Evolutionary conservation across 768 basidiomycete species (phyloP), one percentile per base, ranked within the genome.

Genomic region (Cyclocybe cylindracea): DNA sequence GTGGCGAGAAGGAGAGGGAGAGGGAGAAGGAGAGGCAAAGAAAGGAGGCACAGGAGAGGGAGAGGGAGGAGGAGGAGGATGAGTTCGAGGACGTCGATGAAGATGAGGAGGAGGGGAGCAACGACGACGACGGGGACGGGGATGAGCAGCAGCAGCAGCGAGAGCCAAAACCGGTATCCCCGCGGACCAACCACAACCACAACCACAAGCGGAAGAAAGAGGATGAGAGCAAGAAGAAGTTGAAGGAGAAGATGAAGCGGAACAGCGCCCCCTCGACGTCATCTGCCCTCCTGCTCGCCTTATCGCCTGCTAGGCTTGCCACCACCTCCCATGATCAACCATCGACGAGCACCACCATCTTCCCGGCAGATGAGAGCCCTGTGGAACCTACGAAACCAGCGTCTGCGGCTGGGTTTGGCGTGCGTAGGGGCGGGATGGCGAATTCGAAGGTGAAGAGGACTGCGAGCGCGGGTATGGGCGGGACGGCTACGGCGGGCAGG

Each of bases 251-350:
- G n/a, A n/a, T n/a, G 46, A 55, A 53, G 33, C 34, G 55, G 37
- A 51, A 58, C 53, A 58, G 57, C 33, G 53, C 53, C 35, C 57
- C 39, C 16, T 43, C 52, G 10, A 57, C 56, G 4, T 50, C 39
- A 13, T 53, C 49, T 5, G 32, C 48, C 2, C 34, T 47, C 9
- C 50, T 54, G 29, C 42, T 54, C 5, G 43, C 35, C 3, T n/a
- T 57, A 9, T 58, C 53, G 36, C 47, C 48, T 11, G 19, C 44
- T 16, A 37, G 47, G 0, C 33, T 38, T 24, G 34, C 42, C 31
- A 33, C 44, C 38, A 11, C n/a, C n/a, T n/a, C n/a, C n/a, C n/a
- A n/a, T n/a, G 5, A 24, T 5, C 24, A 24, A 24, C 24, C 24
- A 24, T 24, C 24, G 24, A 24, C 24, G 24, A 24, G 24, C 5